Evolutionary conservation across 805 yeast species (phyloP), one percentile per base, ranked within the genome.

Genomic region (Ogataea parapolymorpha): DNA sequence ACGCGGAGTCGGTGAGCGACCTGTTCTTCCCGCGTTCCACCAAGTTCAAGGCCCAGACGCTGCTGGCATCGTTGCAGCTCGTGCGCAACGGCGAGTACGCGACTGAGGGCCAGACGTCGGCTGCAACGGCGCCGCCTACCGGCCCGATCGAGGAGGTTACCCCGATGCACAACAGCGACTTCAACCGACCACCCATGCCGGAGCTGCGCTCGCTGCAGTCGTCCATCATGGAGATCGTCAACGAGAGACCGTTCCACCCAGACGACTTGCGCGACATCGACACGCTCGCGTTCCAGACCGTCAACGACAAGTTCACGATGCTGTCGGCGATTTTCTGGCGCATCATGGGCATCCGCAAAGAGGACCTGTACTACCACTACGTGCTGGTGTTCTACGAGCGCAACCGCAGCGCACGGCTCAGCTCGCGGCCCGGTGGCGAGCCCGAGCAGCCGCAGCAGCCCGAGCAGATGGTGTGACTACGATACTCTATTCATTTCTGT

Each of bases 311-410:
- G 45, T 53, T 40, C 35, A 45, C 37, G 16, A 59, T 63, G 53
- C 30, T 42, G 18, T 63, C 57, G 51, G 50, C 45, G 12, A 22
- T 72, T 0, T 75, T 75, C 55, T 80, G 85, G 83, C 58, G 56
- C 28, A 18, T 75, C 4, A 75, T 81, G 81, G 83, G 85, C 1
- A 67, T 81, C 26, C 51, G 70, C 3, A 65, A 54, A 35, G 49
- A 56, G 7, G 79, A 80, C 45, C 50, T 81, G 39, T 71, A 68
- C 52, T 66, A 76, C 55, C 73, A 78, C 65, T 77, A 74, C 12
- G 78, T 79, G 23, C 59, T 72, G 30, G 42, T 43, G 31, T 51
- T 54, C 32, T 68, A 67, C 48, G 59, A 57, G 33, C 49, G 49
- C 25, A 47, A 49, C 23, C 55, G 68, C 35, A 26, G 24, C 53